Percentiles rank a stretch among this genome's conserved stretches.
Evolutionary conservation across 345 rosid species (phyloP).

Genomic region (Heritiera littoralis): DNA sequence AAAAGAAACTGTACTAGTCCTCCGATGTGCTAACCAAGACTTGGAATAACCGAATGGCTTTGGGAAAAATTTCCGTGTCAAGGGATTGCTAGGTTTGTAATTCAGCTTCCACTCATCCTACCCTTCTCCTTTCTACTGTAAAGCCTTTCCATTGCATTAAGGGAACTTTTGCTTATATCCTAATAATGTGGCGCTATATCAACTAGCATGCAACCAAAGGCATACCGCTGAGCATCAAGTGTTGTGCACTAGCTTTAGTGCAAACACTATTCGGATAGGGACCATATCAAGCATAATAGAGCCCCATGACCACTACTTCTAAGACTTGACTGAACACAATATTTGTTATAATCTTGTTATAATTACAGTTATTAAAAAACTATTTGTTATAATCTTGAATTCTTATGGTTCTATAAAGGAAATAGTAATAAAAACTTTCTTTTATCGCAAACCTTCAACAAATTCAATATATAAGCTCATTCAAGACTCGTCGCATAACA

Average conservation of each 20-base stretch:
- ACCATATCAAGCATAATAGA: conserved; percentile 28
- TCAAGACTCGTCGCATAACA: too few species aligned
- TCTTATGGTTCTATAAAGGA: too few species aligned
- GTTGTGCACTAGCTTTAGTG: conserved; percentile 27
- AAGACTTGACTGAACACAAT: conserved; percentile 38
- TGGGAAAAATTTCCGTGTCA: too few species aligned
- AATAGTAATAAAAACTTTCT: too few species aligned
- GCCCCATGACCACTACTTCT: conserved; percentile 32
- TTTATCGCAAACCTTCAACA: too few species aligned
- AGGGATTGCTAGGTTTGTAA: too few species aligned
- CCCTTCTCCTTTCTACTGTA: conserved; percentile 70
- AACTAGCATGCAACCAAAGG: conserved; percentile 38
- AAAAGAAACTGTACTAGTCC: too few species aligned
- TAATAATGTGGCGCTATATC: conserved; percentile 85
- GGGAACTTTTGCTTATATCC: conserved; percentile 71
- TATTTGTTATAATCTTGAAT: too few species aligned
- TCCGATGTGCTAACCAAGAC: conserved; percentile 20
- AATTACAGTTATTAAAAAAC: too few species aligned
- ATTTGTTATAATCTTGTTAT: neutral
- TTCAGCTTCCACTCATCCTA: too few species aligned
- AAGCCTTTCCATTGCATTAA: conserved; percentile 79
- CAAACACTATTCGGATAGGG: conserved; percentile 32
- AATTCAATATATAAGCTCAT: too few species aligned
- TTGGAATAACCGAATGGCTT: too few species aligned
- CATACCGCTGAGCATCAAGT: conserved; percentile 15